These are phyloP conservation scores for Saitozyma sp. DNA, from an alignment of 768 basidiomycete genomes.

Conservation along the genomic window DNA sequence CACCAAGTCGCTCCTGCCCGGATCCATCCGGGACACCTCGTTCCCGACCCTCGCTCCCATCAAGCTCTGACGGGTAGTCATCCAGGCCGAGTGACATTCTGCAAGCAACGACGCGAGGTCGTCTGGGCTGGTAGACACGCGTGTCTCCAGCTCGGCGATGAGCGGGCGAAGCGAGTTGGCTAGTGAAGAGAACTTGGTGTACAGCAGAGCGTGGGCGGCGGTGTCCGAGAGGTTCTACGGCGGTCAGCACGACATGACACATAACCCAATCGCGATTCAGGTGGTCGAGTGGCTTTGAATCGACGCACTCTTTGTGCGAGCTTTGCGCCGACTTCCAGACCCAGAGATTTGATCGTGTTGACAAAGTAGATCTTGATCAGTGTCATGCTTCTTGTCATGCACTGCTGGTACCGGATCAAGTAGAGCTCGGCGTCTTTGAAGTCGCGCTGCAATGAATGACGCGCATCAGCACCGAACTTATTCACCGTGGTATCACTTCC, in stretches of 20 bases:
- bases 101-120: conserved; percentile 75
- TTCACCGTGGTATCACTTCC: neutral
- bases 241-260: conserved; percentile 7
- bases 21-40: conserved; percentile 81
- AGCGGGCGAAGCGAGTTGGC: conserved; percentile 73
- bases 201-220: conserved; percentile 69
- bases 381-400: conserved; percentile 96
- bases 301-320: conserved; percentile 68
- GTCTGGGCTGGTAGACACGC: conserved; percentile 73
- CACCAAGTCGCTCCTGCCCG: conserved; percentile 75
- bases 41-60: conserved; percentile 71
- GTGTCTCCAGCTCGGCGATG: conserved; percentile 78
- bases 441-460: conserved; percentile 63
- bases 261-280: neutral
- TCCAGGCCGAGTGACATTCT: conserved; percentile 87
- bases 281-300: too few species aligned
- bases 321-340: conserved; percentile 72
- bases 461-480: neutral
- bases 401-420: conserved; percentile 95
- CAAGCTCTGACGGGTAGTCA: conserved; percentile 69
- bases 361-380: conserved; percentile 97
- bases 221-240: conserved; percentile 72
- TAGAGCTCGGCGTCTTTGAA: conserved; percentile 92
- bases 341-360: conserved; percentile 73
- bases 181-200: conserved; percentile 79